A percentile compares a stretch with the other conserved stretches of the same genome.
These are phyloP conservation scores for Amesomyces nigricolor DNA, from an alignment of 2,329 filamentous ascomycete species.

Conservation along the genomic window DNA sequence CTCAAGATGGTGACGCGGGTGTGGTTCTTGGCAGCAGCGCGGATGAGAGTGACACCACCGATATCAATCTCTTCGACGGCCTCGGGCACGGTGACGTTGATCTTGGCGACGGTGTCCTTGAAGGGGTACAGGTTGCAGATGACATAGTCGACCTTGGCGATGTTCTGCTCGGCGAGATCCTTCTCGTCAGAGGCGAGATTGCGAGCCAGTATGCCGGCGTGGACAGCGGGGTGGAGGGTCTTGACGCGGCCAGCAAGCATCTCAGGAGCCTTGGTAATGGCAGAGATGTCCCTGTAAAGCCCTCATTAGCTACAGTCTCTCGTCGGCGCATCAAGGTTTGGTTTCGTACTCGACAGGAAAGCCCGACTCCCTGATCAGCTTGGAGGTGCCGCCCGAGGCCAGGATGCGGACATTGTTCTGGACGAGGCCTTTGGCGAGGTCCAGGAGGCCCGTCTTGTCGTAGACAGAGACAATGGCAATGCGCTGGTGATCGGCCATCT, in stretches of 20 bases:
- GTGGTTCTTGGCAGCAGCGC: constrained; percentile 98
- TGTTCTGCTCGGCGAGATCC: constrained; percentile 91
- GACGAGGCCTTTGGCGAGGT: constrained; percentile 84
- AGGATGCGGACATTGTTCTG: constrained; percentile 88
- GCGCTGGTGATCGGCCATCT: constrained; percentile 43
- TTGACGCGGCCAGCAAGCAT: constrained; percentile 85
- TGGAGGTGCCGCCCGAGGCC: constrained; percentile 90
- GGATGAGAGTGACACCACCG: constrained; percentile 91
- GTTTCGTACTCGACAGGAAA: constrained; percentile 81
- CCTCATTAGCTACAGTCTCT: constrained; percentile 1
- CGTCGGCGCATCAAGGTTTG: not conserved
- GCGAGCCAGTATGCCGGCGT: constrained; percentile 85
- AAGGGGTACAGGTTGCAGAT: constrained; percentile 99
- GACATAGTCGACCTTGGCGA: constrained; percentile 90
- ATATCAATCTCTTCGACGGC: constrained; percentile 99
- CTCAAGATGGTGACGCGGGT: constrained; percentile 90
- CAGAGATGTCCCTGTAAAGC: constrained; percentile 77
- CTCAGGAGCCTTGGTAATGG: constrained; percentile 93
- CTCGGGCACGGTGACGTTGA: constrained; percentile 93
- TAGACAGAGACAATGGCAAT: constrained; percentile 95
- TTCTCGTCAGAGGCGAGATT: constrained; percentile 94
- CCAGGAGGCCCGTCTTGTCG: constrained; percentile 93
- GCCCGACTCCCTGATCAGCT: constrained; percentile 92
- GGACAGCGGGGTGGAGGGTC: constrained; percentile 92
- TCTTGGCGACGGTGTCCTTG: constrained; percentile 95